Percentiles rank a stretch among this genome's conserved stretches.
Evolutionary conservation across 768 basidiomycete genomes (phyloP).

Genomic region (Amanita polypyramis): DNA sequence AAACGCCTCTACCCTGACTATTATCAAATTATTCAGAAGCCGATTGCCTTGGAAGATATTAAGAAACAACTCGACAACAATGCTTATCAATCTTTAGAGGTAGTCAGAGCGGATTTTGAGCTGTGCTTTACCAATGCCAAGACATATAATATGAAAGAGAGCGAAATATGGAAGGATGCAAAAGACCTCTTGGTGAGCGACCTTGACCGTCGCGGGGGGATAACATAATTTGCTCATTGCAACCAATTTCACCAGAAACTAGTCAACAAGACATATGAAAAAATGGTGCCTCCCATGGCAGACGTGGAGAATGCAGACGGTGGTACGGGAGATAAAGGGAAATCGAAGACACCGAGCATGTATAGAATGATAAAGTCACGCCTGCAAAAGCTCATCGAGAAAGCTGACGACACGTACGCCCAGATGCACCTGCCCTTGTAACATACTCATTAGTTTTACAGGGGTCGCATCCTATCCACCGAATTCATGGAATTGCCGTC

Average conservation of each 20-base stretch:
- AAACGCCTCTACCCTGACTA: slow-evolving; percentile 81
- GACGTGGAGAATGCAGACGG: slow-evolving; percentile 30
- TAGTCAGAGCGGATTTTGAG: slow-evolving; percentile 64
- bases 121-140: slow-evolving; percentile 75
- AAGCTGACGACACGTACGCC: slow-evolving; percentile 58
- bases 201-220: background rate
- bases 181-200: slow-evolving; percentile 61
- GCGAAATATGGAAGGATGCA: slow-evolving; percentile 74
- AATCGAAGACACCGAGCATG: slow-evolving; percentile 54
- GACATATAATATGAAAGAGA: slow-evolving; percentile 72
- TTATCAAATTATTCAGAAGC: slow-evolving; percentile 66
- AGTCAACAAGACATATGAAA: slow-evolving; percentile 36
- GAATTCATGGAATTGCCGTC: slow-evolving; percentile 83
- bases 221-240: background rate
- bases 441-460: slow-evolving; percentile 16
- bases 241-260: slow-evolving; percentile 28
- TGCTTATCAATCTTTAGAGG: slow-evolving; percentile 51
- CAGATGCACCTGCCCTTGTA: background rate
- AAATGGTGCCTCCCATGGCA: slow-evolving; percentile 31
- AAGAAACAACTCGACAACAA: slow-evolving; percentile 61
- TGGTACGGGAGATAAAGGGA: slow-evolving; percentile 23
- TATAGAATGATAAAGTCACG: slow-evolving; percentile 55
- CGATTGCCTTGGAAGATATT: slow-evolving; percentile 85
- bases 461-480: slow-evolving; percentile 55
- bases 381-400: slow-evolving; percentile 64